These are phyloP conservation scores for Melanogaster broomeanus DNA, from an alignment of 768 basidiomycete genomes.

Conservation along the genomic window DNA sequence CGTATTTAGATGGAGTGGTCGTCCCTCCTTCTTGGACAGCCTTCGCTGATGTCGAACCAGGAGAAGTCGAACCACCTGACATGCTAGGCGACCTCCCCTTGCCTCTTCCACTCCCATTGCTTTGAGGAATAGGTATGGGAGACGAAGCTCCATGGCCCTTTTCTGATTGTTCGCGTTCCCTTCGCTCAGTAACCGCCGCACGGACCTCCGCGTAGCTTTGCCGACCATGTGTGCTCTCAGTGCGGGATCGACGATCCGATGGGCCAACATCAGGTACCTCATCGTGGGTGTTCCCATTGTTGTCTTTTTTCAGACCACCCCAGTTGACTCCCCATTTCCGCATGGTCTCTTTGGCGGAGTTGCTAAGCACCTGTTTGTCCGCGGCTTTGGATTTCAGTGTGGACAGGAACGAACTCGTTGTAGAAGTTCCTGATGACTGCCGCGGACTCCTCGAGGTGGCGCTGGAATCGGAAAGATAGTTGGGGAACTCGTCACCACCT, in stretches of 20 bases:
- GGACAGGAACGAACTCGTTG: constrained; percentile 67
- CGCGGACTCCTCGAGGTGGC: constrained; percentile 36
- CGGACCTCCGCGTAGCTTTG: constrained; percentile 74
- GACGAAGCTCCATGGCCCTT: constrained; percentile 20
- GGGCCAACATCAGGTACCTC: constrained; percentile 45
- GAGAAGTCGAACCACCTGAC: constrained; percentile 28
- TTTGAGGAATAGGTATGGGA: constrained; percentile 38
- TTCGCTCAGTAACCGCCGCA: constrained; percentile 72
- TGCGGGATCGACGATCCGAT: constrained; percentile 35
- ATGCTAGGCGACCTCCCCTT: constrained; percentile 27
- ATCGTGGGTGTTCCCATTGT: constrained; percentile 34
- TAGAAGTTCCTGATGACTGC: constrained; percentile 41
- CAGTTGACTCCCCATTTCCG: constrained; percentile 91
- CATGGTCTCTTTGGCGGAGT: constrained; percentile 86
- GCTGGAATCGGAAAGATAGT: constrained; percentile 35
- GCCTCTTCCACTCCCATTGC: constrained; percentile 20
- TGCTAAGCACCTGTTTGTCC: constrained; percentile 85
- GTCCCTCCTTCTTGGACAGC: constrained; percentile 19
- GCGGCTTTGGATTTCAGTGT: constrained; percentile 73
- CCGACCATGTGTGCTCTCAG: constrained; percentile 43
- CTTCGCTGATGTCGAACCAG: constrained; percentile 17
- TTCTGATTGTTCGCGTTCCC: constrained; percentile 42
- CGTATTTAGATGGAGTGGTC: constrained; percentile 21
- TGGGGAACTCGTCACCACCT: constrained; percentile 29
- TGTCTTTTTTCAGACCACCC: constrained; percentile 63